phyloP scores from a whole-genome alignment of 2,329 filamentous ascomycete species.

The Calycina marina region DNA sequence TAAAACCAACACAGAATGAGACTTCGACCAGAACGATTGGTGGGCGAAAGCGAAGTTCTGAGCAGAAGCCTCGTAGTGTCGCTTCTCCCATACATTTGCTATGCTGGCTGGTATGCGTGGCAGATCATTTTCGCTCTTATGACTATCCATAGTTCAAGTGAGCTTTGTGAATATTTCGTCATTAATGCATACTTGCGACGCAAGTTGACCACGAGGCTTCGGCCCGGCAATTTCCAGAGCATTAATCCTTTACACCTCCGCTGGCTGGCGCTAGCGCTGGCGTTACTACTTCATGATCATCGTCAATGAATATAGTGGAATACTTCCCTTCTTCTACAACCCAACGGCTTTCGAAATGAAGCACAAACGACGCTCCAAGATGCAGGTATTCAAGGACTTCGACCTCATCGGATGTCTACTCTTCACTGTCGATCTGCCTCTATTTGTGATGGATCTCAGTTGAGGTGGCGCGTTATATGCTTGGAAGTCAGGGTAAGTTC shows the following conservation, averaged over 20 bases:
- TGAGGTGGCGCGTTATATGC: constrained; percentile 27
- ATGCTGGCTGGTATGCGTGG: too few relatives aligned
- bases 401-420: constrained; percentile 22
- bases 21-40: too few relatives aligned
- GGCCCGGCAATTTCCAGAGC: constrained; percentile 18
- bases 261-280: constrained; percentile 19
- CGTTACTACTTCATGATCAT: constrained; percentile 21
- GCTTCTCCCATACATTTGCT: too few relatives aligned
- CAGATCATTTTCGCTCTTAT: too few relatives aligned
- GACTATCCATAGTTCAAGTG: too few relatives aligned
- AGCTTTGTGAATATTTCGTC: too few relatives aligned
- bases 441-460: constrained; percentile 30
- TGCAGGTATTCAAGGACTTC: constrained; percentile 13
- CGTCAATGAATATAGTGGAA: constrained; percentile 17
- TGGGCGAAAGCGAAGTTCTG: too few relatives aligned
- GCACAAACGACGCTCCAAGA: constrained; percentile 3
- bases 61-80: too few relatives aligned
- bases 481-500: constrained; percentile 24
- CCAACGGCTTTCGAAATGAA: constrained; percentile 21
- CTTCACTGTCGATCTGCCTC: constrained; percentile 26
- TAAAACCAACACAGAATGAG: too few relatives aligned
- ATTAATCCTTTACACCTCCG: constrained; percentile 15
- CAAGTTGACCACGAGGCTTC: too few relatives aligned
- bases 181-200: too few relatives aligned
- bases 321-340: constrained; percentile 24